A percentile compares a stretch with the other conserved stretches of the same genome.
phyloP scores from a whole-genome alignment of 805 yeast species.

The Candida ipomoeae region DNA sequence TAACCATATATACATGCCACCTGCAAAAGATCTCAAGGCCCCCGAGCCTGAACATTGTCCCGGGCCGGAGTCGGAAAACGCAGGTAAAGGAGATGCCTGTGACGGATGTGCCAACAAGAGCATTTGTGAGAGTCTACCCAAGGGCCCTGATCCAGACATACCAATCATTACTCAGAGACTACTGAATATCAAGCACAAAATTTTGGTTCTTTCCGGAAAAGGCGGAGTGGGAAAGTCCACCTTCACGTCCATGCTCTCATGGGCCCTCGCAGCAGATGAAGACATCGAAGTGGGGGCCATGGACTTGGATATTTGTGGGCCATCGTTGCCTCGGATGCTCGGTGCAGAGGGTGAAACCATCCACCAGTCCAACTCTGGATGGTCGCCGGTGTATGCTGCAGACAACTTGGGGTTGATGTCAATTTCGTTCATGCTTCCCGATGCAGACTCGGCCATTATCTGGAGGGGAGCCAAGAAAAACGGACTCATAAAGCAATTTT shows the following conservation, averaged over 20 bases:
- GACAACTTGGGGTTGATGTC: constrained; percentile 96
- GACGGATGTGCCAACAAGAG: constrained; percentile 90
- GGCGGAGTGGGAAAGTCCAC: constrained; percentile 99
- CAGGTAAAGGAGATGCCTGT: constrained; percentile 94
- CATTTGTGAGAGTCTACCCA: constrained; percentile 82
- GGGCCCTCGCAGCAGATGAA: constrained; percentile 86
- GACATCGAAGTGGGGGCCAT: constrained; percentile 88
- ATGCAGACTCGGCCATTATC: constrained; percentile 86
- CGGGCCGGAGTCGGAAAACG: constrained; percentile 91
- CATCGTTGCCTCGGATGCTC: constrained; percentile 90
- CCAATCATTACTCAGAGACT: constrained; percentile 69
- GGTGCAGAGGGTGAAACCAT: constrained; percentile 85
- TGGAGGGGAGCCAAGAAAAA: constrained; percentile 98
- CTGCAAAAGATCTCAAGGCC: constrained; percentile 36
- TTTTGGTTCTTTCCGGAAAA: constrained; percentile 74
- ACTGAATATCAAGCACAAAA: constrained; percentile 65
- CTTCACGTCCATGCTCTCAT: constrained; percentile 89
- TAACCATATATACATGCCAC: constrained; percentile 19
- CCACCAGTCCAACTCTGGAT: constrained; percentile 87
- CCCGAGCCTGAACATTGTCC: constrained; percentile 98
- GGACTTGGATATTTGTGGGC: constrained; percentile 98
- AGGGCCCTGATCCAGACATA: constrained; percentile 94
- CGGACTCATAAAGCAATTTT: constrained; percentile 85
- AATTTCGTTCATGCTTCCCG: constrained; percentile 91
- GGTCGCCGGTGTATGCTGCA: constrained; percentile 95